Percentiles rank a stretch among this genome's conserved stretches.
phyloP scores from a whole-genome alignment of 176 grass and related monocot genomes.

The Oryza glaberrima region DNA sequence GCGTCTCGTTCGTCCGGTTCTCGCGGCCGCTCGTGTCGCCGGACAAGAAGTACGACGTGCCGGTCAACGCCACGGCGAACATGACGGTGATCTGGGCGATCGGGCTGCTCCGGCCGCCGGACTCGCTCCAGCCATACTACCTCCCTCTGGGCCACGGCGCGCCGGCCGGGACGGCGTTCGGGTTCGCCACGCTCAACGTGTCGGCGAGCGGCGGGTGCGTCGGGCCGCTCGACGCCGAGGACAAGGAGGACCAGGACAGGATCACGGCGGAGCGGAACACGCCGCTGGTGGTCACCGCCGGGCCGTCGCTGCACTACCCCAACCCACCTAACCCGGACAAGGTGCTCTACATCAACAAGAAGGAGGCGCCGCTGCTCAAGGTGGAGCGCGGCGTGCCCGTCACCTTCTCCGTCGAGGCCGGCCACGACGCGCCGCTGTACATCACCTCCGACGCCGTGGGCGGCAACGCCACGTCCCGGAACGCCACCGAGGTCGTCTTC shows the following conservation, averaged over 20 bases:
- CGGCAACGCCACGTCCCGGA: constrained; percentile 81
- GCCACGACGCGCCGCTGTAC: constrained; percentile 87
- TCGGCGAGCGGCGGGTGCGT: constrained; percentile 53
- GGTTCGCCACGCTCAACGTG: constrained; percentile 64
- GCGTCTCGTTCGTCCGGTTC: constrained; percentile 84
- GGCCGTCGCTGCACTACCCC: constrained; percentile 73
- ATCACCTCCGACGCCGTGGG: constrained; percentile 82
- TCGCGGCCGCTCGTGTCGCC: constrained; percentile 53
- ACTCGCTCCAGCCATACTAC: constrained; percentile 79
- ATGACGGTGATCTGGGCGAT: constrained; percentile 90
- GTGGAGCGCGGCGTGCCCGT: constrained; percentile 96
- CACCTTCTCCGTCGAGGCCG: constrained; percentile 87
- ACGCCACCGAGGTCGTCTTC: constrained; percentile 73
- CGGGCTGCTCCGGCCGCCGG: constrained; percentile 78
- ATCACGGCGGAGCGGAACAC: constrained; percentile 82
- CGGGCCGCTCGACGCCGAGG: constrained; percentile 81
- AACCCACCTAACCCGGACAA: constrained; percentile 81
- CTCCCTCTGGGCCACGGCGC: constrained; percentile 75
- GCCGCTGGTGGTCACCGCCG: constrained; percentile 64
- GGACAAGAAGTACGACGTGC: constrained; percentile 75
- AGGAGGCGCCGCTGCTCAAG: constrained; percentile 92
- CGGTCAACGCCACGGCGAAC: constrained; percentile 50
- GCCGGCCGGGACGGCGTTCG: constrained; percentile 50
- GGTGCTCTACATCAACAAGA: constrained; percentile 97
- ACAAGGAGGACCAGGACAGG: constrained; percentile 89